Evolutionary conservation across 192 early-diverging fungal genomes (phyloP).

Genomic region (Obelidium mucronatum): DNA sequence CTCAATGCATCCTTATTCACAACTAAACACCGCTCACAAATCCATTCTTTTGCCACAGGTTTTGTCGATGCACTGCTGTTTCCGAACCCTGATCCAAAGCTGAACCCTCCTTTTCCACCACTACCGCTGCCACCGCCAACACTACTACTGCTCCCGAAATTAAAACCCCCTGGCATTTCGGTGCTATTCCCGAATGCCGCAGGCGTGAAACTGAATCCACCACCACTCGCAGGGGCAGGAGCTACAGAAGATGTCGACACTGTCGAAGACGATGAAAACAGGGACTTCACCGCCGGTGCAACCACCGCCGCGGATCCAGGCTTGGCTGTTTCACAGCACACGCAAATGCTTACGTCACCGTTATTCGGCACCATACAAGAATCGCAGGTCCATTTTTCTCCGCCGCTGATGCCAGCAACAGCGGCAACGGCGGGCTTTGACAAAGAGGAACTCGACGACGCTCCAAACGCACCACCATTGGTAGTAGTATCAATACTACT

Average conservation of each 20-base stretch:
- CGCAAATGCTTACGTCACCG: background rate
- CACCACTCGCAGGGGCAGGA: too few relatives aligned
- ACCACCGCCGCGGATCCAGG: background rate
- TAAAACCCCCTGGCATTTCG: conserved; percentile 13
- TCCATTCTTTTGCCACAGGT: conserved; percentile 17
- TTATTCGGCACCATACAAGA: background rate
- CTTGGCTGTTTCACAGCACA: background rate
- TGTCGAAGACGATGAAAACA: background rate
- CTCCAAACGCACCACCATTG: background rate
- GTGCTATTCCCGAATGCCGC: background rate
- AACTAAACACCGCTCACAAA: conserved; percentile 5
- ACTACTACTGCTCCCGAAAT: background rate
- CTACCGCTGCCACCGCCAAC: background rate
- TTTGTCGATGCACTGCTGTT: background rate
- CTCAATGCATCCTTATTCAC: background rate
- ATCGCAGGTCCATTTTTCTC: background rate
- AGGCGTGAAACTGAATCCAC: background rate
- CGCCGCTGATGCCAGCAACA: background rate
- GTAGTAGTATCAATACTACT: background rate
- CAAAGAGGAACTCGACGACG: too few relatives aligned
- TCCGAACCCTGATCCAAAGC: background rate
- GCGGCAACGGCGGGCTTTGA: background rate
- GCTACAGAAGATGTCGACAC: background rate
- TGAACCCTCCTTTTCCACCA: background rate
- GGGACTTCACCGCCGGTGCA: background rate